phyloP scores from a whole-genome alignment of 2,329 filamentous ascomycete species.

The Sarocladium strictum region DNA sequence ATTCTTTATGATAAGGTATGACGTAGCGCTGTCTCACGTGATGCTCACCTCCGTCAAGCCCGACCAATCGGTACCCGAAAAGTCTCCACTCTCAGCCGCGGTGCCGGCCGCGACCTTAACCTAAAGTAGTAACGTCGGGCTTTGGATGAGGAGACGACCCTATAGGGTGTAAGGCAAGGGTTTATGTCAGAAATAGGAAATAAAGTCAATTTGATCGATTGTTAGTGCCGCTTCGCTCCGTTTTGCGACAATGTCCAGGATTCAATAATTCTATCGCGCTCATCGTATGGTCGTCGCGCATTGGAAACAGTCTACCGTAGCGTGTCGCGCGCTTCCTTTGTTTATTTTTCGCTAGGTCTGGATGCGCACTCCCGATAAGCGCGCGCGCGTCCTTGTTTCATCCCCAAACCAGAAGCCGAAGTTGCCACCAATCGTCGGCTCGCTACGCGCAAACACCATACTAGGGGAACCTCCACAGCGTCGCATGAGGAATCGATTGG shows the following conservation, averaged over 20 bases:
- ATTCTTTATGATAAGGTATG: background rate
- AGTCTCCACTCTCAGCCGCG: background rate
- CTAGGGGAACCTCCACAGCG: background rate
- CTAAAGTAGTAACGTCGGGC: background rate
- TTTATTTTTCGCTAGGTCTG: background rate
- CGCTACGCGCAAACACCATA: background rate
- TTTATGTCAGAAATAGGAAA: constrained; percentile 4
- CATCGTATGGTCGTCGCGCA: constrained; percentile 2
- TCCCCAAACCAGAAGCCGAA: background rate
- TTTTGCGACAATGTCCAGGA: too few relatives aligned
- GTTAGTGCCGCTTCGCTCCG: background rate
- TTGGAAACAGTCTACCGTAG: background rate
- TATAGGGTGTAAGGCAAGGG: constrained; percentile 1
- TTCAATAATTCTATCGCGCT: background rate
- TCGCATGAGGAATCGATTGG: background rate
- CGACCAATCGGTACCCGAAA: constrained; percentile 6
- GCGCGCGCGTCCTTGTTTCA: constrained; percentile 7
- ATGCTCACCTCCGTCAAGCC: background rate
- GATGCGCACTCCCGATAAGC: background rate
- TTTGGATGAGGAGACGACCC: background rate
- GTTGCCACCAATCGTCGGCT: background rate
- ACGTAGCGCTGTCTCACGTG: constrained; percentile 1
- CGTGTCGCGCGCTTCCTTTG: background rate
- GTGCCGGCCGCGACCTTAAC: constrained; percentile 1
- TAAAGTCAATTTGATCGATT: constrained; percentile 6